These are phyloP conservation scores for Echinosophora koreensis DNA, from an alignment of 306 rosid genomes.

Conservation along the genomic window DNA sequence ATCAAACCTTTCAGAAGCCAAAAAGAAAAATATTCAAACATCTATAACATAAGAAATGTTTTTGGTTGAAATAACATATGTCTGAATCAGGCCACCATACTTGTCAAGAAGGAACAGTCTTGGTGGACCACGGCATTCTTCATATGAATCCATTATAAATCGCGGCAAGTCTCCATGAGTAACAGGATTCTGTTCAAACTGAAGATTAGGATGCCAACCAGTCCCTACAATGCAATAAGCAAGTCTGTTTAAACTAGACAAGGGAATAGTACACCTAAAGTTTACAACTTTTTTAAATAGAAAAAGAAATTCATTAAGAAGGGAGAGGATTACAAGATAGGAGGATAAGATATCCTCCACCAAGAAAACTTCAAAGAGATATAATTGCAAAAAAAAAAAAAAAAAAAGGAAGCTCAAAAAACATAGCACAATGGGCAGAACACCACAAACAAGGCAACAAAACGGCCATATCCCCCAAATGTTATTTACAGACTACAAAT, in stretches of 20 bases:
- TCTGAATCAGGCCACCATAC: constrained; percentile 58
- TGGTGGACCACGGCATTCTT: constrained; percentile 95
- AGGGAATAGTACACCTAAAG: constrained; percentile 25
- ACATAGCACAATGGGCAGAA: background rate
- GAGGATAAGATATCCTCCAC: background rate
- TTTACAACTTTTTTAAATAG: constrained; percentile 5
- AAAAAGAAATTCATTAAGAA: background rate
- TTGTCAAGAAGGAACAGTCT: constrained; percentile 92
- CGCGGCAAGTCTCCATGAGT: constrained; percentile 89
- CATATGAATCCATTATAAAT: constrained; percentile 95
- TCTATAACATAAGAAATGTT: constrained; percentile 4
- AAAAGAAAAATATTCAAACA: constrained; percentile 34
- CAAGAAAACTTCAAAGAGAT: background rate
- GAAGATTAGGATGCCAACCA: constrained; percentile 94
- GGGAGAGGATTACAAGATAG: background rate
- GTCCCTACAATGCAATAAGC: constrained; percentile 66
- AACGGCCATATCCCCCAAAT: background rate
- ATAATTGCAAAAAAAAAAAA: background rate
- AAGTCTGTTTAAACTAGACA: constrained; percentile 35
- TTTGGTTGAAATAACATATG: constrained; percentile 1
- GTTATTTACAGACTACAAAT: too few species aligned
- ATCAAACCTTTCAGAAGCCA: constrained; percentile 81
- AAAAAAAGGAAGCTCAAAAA: background rate
- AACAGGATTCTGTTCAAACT: constrained; percentile 70
- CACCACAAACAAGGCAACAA: background rate